Conservation (phyloP, 2,329 filamentous ascomycete genomes). For the Sclerotinia nivalis region DNA sequence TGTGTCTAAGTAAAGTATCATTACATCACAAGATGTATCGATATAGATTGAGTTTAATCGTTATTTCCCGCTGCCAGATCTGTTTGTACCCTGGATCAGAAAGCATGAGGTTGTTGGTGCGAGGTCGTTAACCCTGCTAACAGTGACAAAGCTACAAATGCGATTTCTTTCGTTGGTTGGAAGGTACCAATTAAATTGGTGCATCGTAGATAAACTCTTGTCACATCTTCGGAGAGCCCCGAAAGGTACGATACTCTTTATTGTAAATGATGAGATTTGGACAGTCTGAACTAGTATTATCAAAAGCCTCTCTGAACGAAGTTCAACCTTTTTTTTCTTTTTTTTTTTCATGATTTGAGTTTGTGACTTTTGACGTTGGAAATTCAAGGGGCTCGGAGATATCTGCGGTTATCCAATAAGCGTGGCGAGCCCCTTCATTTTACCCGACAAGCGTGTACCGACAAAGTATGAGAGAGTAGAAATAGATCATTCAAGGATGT, state of each 20-base stretch:
- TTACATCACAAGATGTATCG: background rate
- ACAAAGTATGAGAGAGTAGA: background rate
- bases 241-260: too few relatives aligned
- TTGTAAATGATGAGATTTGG: background rate
- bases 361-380: background rate
- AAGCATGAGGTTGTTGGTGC: background rate
- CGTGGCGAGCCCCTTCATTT: constrained; percentile 5
- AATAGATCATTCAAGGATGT: constrained; percentile 5
- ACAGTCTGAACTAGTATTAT: too few relatives aligned
- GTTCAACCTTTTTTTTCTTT: background rate
- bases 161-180: background rate
- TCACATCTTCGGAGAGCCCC: background rate
- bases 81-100: background rate
- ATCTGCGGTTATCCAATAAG: background rate
- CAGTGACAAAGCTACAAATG: background rate
- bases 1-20: background rate
- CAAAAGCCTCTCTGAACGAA: background rate
- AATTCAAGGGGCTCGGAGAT: background rate
- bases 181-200: background rate
- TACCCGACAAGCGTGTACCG: background rate
- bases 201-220: too few relatives aligned
- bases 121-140: background rate
- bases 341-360: background rate
- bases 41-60: background rate
- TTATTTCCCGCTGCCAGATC: background rate